phyloP scores from a whole-genome alignment of 1,284 basidiomycete genomes.

The Boletus sp. region DNA sequence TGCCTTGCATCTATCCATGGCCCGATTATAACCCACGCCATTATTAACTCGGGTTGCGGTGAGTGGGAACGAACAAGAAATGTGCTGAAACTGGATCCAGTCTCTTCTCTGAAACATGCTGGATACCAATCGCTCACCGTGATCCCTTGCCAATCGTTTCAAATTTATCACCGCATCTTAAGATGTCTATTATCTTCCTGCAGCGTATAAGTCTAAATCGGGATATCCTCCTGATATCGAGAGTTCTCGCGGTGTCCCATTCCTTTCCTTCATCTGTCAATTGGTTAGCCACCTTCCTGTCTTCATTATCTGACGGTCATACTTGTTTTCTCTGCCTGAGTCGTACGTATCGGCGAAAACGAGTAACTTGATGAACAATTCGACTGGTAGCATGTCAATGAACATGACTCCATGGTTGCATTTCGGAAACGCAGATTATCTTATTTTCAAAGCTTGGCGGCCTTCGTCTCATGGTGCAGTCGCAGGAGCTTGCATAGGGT shows the following conservation, averaged over 20 bases:
- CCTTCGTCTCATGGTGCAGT: slow-evolving; percentile 66
- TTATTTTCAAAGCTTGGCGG: slow-evolving; percentile 67
- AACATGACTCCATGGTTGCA: slow-evolving; percentile 62
- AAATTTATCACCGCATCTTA: not conserved
- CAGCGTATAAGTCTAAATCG: slow-evolving; percentile 5
- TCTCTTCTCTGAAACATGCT: not conserved
- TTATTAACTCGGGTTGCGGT: not conserved
- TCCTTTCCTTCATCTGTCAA: not conserved
- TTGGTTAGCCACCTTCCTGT: not conserved
- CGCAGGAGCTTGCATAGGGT: slow-evolving; percentile 68
- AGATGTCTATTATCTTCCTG: not conserved
- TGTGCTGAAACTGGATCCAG: not conserved
- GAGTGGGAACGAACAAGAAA: not conserved
- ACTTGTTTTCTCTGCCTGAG: not conserved
- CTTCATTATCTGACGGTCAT: not conserved
- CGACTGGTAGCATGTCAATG: slow-evolving; percentile 17
- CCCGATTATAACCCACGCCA: slow-evolving; percentile 12
- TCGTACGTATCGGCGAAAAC: not conserved
- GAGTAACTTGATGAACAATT: slow-evolving; percentile 4
- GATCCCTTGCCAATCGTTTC: not conserved
- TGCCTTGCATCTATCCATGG: slow-evolving; percentile 13
- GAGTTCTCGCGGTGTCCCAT: no score
- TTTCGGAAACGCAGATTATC: slow-evolving; percentile 55
- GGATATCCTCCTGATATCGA: not conserved
- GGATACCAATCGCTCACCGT: not conserved